phyloP scores from a whole-genome alignment of 805 yeast species.

The Metschnikowia shivogae region DNA sequence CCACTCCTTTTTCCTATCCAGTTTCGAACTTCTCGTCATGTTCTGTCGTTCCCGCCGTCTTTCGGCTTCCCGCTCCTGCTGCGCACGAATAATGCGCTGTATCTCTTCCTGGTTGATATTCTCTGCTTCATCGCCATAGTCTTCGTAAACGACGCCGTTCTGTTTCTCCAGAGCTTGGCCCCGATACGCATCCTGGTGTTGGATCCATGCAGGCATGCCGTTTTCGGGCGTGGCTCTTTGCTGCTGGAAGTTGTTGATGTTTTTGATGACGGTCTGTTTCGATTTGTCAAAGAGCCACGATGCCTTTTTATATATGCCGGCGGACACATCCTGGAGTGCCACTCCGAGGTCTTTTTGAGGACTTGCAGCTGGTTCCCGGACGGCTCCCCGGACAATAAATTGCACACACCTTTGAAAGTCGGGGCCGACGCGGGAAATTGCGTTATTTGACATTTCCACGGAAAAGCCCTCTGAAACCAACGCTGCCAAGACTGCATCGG shows the following conservation, averaged over 20 bases:
- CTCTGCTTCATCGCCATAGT: conserved; percentile 47
- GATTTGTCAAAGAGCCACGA: conserved; percentile 56
- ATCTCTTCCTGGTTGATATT: conserved; percentile 43
- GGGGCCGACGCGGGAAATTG: conserved; percentile 54
- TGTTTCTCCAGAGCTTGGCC: conserved; percentile 33
- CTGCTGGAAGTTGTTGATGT: conserved; percentile 53
- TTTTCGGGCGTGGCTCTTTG: conserved; percentile 12
- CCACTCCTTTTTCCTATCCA: not conserved
- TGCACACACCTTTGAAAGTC: conserved; percentile 65
- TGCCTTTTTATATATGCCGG: conserved; percentile 57
- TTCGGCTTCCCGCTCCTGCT: conserved; percentile 27
- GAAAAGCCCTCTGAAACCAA: conserved; percentile 79
- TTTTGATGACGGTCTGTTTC: conserved; percentile 55
- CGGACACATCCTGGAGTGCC: conserved; percentile 50
- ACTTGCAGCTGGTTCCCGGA: not conserved
- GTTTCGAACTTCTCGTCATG: not conserved
- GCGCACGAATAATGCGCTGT: conserved; percentile 34
- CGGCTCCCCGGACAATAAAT: conserved; percentile 49
- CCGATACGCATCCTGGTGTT: conserved; percentile 47
- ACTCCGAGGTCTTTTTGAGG: conserved; percentile 21
- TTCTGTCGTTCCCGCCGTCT: conserved; percentile 1
- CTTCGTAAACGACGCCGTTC: conserved; percentile 33
- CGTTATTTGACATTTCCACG: conserved; percentile 53
- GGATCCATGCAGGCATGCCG: conserved; percentile 72
- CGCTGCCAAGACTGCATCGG: conserved; percentile 58